Percentiles rank a stretch among this genome's conserved stretches.
Evolutionary conservation across 106 monocot species (phyloP).

Genomic region (Apostasia shenzhenica): DNA sequence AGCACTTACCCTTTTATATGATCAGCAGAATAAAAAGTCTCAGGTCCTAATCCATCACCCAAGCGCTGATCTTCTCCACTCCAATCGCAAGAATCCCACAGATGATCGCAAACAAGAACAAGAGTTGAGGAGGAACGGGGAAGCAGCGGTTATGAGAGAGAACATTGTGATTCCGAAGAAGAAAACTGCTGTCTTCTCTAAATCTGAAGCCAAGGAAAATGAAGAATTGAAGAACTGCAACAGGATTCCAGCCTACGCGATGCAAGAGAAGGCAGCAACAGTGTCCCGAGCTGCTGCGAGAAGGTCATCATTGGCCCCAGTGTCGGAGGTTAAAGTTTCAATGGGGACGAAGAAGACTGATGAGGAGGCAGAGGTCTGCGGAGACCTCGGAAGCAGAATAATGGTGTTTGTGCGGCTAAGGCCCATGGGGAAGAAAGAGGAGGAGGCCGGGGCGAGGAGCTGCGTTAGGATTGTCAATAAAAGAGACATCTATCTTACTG

Average conservation of each 20-base stretch:
- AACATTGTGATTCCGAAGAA: conserved; percentile 18
- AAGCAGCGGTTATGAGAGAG: conserved; percentile 20
- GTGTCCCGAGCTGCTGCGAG: conserved; percentile 6
- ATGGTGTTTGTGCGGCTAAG: conserved; percentile 84
- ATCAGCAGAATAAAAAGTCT: conserved; percentile 64
- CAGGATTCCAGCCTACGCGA: conserved; percentile 15
- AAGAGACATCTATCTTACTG: conserved; percentile 78
- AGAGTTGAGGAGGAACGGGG: neutral
- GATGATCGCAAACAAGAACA: conserved; percentile 14
- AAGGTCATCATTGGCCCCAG: conserved; percentile 37
- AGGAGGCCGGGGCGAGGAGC: conserved; percentile 61
- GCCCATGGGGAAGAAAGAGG: conserved; percentile 90
- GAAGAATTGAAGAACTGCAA: conserved; percentile 3
- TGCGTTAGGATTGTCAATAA: conserved; percentile 66
- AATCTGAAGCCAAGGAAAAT: conserved; percentile 56
- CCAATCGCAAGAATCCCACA: conserved; percentile 8
- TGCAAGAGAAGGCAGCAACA: conserved; percentile 34
- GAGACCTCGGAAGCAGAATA: conserved; percentile 40
- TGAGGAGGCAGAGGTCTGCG: conserved; percentile 1
- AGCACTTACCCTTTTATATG: conserved; percentile 73
- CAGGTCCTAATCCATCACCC: conserved; percentile 14
- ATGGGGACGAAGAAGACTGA: conserved; percentile 14
- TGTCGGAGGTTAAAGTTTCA: conserved; percentile 20
- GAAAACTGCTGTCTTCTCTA: conserved; percentile 13
- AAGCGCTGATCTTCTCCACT: conserved; percentile 37